A percentile compares a stretch with the other conserved stretches of the same genome.
These are phyloP conservation scores for Panicum virgatum DNA, from an alignment of 202 grass and related monocot genomes.

Conservation along the genomic window DNA sequence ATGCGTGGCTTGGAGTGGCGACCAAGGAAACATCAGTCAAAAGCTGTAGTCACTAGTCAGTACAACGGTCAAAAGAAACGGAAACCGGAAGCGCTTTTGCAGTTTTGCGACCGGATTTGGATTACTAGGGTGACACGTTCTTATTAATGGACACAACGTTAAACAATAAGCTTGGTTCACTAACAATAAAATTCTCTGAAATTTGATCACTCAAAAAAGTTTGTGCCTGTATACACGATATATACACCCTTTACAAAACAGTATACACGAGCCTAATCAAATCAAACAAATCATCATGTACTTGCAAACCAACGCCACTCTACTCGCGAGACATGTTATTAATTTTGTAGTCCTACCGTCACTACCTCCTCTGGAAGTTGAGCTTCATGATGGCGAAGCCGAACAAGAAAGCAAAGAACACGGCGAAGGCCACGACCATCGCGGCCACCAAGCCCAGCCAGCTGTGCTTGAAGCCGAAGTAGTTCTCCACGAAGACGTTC, in stretches of 20 bases:
- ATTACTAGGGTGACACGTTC: too few relatives aligned
- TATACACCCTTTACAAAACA: too few relatives aligned
- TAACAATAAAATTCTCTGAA: too few relatives aligned
- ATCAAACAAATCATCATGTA: too few relatives aligned
- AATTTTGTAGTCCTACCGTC: neutral
- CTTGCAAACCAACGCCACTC: neutral
- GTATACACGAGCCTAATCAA: too few relatives aligned
- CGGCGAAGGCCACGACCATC: conserved; percentile 46
- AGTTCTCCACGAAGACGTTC: conserved; percentile 42
- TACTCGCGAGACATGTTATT: neutral
- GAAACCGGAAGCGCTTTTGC: too few relatives aligned
- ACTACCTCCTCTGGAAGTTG: conserved; percentile 86
- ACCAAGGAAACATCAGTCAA: neutral
- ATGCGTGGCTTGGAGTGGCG: neutral
- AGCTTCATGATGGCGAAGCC: conserved; percentile 73
- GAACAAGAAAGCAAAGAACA: conserved; percentile 74
- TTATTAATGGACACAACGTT: too few relatives aligned
- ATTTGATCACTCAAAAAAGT: too few relatives aligned
- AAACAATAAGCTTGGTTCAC: too few relatives aligned
- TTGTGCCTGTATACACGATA: too few relatives aligned
- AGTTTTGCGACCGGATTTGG: too few relatives aligned
- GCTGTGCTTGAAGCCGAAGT: conserved; percentile 77
- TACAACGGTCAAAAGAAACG: too few relatives aligned
- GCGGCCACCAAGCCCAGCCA: conserved; percentile 64
- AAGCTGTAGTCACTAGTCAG: neutral